Percentiles rank a stretch among this genome's conserved stretches.
Evolutionary conservation across 805 yeast genomes (phyloP).

Genomic region (Candida multigemmis): DNA sequence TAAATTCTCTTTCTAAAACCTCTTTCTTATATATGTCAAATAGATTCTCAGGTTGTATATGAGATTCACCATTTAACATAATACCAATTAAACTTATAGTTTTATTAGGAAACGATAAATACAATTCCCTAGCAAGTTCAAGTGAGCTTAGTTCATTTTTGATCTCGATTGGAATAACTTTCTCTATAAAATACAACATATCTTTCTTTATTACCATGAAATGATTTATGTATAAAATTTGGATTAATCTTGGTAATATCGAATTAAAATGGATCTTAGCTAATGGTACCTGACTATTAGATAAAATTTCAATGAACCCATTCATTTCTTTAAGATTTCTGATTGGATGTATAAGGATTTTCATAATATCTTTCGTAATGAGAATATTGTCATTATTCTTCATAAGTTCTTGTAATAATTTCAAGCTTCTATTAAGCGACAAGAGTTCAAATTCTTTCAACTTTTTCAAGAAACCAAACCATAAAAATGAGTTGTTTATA

Average conservation of each 20-base stretch:
- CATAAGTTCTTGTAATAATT: conserved; percentile 16
- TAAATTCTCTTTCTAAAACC: conserved; percentile 6
- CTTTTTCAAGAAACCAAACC: conserved; percentile 27
- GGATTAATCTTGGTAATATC: conserved; percentile 20
- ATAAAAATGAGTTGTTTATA: conserved; percentile 16
- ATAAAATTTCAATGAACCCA: conserved; percentile 8
- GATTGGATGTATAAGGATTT: conserved; percentile 20
- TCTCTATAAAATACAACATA: neutral
- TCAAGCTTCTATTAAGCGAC: conserved; percentile 15
- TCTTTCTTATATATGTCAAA: conserved; percentile 20
- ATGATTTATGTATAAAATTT: conserved; percentile 11
- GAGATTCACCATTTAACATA: conserved; percentile 29
- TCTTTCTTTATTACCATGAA: neutral
- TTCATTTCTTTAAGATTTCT: conserved; percentile 7
- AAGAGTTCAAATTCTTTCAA: conserved; percentile 22
- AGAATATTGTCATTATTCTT: conserved; percentile 10
- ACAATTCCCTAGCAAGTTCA: conserved; percentile 19
- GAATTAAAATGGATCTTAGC: conserved; percentile 8
- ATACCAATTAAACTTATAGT: conserved; percentile 19
- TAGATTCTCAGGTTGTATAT: conserved; percentile 15
- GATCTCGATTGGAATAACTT: too few species aligned
- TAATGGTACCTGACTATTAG: conserved; percentile 4
- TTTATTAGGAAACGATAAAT: conserved; percentile 11
- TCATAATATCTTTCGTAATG: conserved; percentile 24
- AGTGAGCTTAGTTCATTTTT: too few species aligned